A percentile compares a stretch with the other conserved stretches of the same genome.
These are phyloP conservation scores for Teratosphaeria destructans DNA, from an alignment of 2,329 filamentous ascomycete species.

Conservation along the genomic window DNA sequence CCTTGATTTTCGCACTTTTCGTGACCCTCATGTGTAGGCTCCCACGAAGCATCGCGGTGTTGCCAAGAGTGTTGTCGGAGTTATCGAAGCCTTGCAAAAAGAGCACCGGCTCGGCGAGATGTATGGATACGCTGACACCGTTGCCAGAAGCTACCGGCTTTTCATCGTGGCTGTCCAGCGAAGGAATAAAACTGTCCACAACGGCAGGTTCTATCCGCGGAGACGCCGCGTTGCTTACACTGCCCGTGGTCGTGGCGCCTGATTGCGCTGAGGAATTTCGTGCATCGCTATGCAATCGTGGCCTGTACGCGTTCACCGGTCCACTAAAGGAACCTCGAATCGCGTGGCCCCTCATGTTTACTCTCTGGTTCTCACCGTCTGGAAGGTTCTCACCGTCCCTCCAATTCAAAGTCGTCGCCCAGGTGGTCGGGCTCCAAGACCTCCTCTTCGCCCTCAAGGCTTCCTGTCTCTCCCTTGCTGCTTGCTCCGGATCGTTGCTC, in stretches of 20 bases:
- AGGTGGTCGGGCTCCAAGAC: conserved; percentile 21
- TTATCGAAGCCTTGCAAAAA: conserved; percentile 73
- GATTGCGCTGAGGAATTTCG: conserved; percentile 24
- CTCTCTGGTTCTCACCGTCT: conserved; percentile 11
- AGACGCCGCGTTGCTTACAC: conserved; percentile 6
- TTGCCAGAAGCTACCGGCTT: conserved; percentile 72
- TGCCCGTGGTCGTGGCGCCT: conserved; percentile 3
- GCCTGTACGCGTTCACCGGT: conserved; percentile 29
- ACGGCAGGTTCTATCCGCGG: conserved; percentile 10
- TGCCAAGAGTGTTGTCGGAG: conserved; percentile 51
- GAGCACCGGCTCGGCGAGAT: conserved; percentile 68
- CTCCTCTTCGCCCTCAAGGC: conserved; percentile 13
- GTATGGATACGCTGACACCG: conserved; percentile 62
- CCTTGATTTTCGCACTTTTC: conserved; percentile 88
- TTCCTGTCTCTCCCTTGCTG: conserved; percentile 5
- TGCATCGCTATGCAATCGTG: conserved; percentile 31
- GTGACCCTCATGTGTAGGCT: conserved; percentile 71
- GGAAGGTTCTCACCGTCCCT: conserved; percentile 3
- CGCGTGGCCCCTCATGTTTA: conserved; percentile 29
- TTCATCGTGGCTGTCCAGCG: conserved; percentile 32
- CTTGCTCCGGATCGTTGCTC: conserved; percentile 1
- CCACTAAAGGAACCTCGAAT: conserved; percentile 31
- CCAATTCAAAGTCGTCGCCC: conserved; percentile 13
- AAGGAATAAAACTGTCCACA: conserved; percentile 16
- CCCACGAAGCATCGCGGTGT: conserved; percentile 75